Base-by-base conservation (phyloP, 352 stramenopile species). In the Thraustochytrium sp. region DNA sequence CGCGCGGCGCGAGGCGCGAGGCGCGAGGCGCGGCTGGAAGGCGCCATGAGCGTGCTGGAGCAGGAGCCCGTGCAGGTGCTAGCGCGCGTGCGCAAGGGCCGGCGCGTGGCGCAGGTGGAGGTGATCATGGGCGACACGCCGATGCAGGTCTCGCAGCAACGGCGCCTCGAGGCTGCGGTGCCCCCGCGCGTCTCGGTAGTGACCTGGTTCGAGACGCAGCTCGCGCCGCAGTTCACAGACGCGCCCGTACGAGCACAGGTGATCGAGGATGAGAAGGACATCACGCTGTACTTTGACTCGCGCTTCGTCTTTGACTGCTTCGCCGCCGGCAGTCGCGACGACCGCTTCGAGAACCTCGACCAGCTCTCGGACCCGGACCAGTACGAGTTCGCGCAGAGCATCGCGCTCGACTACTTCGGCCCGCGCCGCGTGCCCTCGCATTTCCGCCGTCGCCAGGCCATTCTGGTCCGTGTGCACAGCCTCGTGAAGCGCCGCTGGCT, bases 221-320 rank as follows among this genome's bases (percentile, higher is more conserved):
- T 75, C n/a, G 62, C 62, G 26, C 62, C 62, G 11, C 62, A 54
- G 31, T 75, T 54, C 62, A 36, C 44, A 5, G 36, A 54, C 0
- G 37, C n/a, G 3, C 36, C 36, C 23, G 62, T 75, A 0, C 38
- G 44, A 13, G 62, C 62, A 21, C 62, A 75, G 40, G 62, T 75
- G 16, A 36, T 75, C 11, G 62, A 75, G 5, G 62, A 75, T 26
- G 62, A 56, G 23, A n/a, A 8, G 11, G 40, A 54, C 2, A 75
- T 53, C 31, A 75, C 36, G 11, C 62, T 75, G 2, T 75, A 75
- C 62, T 75, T 75, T 75, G 62, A 75, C 62, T 75, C 62, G 62
- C 62, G 62, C 48, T 75, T 75, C 44, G 23, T 51, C n/a, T 75
- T 75, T 34, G 62, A 75, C 37, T 75, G 62, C 62, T 75, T 75